Conservation (phyloP, 768 basidiomycete genomes). For the Suillus sp. region DNA sequence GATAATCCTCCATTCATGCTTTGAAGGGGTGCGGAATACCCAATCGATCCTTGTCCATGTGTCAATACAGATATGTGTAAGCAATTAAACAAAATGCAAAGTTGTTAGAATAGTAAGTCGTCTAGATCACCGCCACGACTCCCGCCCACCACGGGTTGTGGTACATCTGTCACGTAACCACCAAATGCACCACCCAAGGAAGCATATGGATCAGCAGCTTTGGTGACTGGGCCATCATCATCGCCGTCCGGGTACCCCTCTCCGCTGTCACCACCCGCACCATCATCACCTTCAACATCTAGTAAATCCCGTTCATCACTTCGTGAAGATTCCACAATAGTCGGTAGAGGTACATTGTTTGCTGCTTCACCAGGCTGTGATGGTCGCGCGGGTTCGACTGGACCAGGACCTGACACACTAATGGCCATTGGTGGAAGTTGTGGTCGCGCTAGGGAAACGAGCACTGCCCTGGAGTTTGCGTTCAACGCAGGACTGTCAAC, state of each 20-base stretch:
- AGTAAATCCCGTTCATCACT: slow-evolving; percentile 23
- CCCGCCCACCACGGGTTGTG: slow-evolving; percentile 55
- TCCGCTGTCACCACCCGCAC: slow-evolving; percentile 31
- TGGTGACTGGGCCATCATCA: slow-evolving; percentile 36
- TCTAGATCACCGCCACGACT: slow-evolving; percentile 55
- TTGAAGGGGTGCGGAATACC: slow-evolving; percentile 4
- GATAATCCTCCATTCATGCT: neutral
- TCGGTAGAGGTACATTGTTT: slow-evolving; percentile 32
- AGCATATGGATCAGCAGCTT: slow-evolving; percentile 73
- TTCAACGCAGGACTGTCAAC: slow-evolving; percentile 90
- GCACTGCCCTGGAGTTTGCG: slow-evolving; percentile 69
- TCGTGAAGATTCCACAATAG: slow-evolving; percentile 28
- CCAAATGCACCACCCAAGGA: slow-evolving; percentile 78
- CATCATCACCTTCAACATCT: slow-evolving; percentile 22
- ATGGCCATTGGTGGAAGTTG: slow-evolving; percentile 48
- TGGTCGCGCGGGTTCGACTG: slow-evolving; percentile 31
- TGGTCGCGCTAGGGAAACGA: slow-evolving; percentile 60
- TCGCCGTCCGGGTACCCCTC: slow-evolving; percentile 41
- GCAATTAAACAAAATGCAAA: slow-evolving; percentile 5
- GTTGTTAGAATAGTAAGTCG: slow-evolving; percentile 63
- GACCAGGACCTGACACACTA: slow-evolving; percentile 59
- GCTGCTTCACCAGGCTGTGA: slow-evolving; percentile 30
- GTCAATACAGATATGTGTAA: slow-evolving; percentile 1
- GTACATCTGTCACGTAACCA: slow-evolving; percentile 71
- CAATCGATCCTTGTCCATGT: slow-evolving; percentile 9